These are phyloP conservation scores for Raphanus hybrid DNA, from an alignment of 441 rosid species.

Conservation along the genomic window DNA sequence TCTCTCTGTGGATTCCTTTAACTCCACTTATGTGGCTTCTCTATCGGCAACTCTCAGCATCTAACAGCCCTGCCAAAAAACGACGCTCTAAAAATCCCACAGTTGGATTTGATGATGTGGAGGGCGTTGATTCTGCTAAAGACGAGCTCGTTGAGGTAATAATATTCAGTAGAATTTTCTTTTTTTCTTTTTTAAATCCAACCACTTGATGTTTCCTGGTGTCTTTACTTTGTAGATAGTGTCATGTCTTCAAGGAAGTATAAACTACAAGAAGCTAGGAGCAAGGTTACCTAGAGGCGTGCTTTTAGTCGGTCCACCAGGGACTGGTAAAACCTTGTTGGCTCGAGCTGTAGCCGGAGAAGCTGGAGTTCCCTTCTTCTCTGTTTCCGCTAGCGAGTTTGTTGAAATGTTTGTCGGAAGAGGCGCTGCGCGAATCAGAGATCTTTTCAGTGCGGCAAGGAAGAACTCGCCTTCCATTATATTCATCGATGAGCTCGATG, in stretches of 20 bases:
- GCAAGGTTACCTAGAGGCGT: slow-evolving; percentile 94
- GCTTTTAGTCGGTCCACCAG: slow-evolving; percentile 94
- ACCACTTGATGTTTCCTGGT: background rate
- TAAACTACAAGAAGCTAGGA: slow-evolving; percentile 82
- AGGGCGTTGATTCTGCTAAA: slow-evolving; percentile 96
- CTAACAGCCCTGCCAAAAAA: slow-evolving; percentile 84
- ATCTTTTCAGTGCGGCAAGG: slow-evolving; percentile 77
- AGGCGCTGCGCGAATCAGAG: slow-evolving; percentile 94
- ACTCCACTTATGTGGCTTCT: slow-evolving; percentile 97
- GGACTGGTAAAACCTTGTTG: slow-evolving; percentile 94
- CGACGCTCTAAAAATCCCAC: slow-evolving; percentile 61
- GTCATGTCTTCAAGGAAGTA: slow-evolving; percentile 93
- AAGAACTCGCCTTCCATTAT: slow-evolving; percentile 80
- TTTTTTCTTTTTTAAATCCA: too few species aligned
- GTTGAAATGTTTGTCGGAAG: slow-evolving; percentile 97
- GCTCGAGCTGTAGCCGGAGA: slow-evolving; percentile 99
- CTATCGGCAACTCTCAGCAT: slow-evolving; percentile 87
- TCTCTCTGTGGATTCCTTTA: slow-evolving; percentile 87
- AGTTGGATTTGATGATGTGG: slow-evolving; percentile 87
- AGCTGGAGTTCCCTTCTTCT: slow-evolving; percentile 93
- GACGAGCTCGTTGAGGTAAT: slow-evolving; percentile 88
- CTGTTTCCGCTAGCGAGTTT: slow-evolving; percentile 95
- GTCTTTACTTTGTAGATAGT: slow-evolving; percentile 69
- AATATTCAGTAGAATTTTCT: background rate
- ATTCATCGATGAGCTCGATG: slow-evolving; percentile 93